These are phyloP conservation scores for Suhomyces atakaporum DNA, from an alignment of 1,139 yeast species.

Conservation along the genomic window DNA sequence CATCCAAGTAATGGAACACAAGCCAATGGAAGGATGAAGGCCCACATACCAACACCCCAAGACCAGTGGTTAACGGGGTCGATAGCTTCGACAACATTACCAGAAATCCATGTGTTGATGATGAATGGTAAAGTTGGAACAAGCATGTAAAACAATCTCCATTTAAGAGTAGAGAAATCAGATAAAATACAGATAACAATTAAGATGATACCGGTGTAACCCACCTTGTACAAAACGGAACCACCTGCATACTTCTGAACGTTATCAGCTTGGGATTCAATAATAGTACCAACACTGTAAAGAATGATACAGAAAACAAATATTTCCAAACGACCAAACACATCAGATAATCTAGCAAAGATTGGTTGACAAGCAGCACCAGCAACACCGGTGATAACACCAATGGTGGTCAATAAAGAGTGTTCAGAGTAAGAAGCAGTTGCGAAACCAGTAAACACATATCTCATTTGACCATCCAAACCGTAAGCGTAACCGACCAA, in stretches of 20 bases:
- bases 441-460: slow-evolving; percentile 20
- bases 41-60: slow-evolving; percentile 44
- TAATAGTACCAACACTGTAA: slow-evolving; percentile 25
- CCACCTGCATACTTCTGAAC: slow-evolving; percentile 27
- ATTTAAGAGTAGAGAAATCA: slow-evolving; percentile 24
- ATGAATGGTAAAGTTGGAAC: slow-evolving; percentile 26
- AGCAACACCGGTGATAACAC: slow-evolving; percentile 23
- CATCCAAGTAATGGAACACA: slow-evolving; percentile 35
- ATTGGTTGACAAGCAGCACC: slow-evolving; percentile 27
- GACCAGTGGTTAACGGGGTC: slow-evolving; percentile 23
- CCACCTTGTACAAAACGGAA: slow-evolving; percentile 26
- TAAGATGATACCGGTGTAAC: slow-evolving; percentile 24
- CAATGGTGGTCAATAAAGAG: slow-evolving; percentile 23
- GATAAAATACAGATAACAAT: slow-evolving; percentile 22
- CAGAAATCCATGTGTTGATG: slow-evolving; percentile 27
- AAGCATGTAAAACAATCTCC: slow-evolving; percentile 25
- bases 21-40: slow-evolving; percentile 40
- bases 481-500: slow-evolving; percentile 34
- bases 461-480: slow-evolving; percentile 24
- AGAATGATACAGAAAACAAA: slow-evolving; percentile 21
- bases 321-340: slow-evolving; percentile 25
- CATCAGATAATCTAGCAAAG: slow-evolving; percentile 24
- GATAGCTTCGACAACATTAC: slow-evolving; percentile 20
- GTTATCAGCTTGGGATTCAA: slow-evolving; percentile 25
- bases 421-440: slow-evolving; percentile 19